These are phyloP conservation scores for Starmerella stigmatis DNA, from an alignment of 805 yeast genomes.

Conservation along the genomic window DNA sequence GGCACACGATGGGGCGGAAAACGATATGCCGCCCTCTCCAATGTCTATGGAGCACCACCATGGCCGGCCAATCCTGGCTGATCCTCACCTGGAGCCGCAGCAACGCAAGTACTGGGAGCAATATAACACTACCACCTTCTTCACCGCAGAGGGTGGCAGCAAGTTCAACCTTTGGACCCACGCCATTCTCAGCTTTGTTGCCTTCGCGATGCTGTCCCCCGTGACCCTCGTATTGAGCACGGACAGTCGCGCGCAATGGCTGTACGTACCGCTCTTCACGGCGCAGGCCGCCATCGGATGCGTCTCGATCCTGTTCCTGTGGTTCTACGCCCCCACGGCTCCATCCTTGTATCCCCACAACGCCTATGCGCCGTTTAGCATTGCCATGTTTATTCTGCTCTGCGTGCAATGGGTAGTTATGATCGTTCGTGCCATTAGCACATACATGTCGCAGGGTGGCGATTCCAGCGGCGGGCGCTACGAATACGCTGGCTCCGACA, in stretches of 20 bases:
- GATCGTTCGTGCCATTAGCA: constrained; percentile 16
- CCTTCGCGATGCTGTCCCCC: constrained; percentile 56
- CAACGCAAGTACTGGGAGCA: constrained; percentile 68
- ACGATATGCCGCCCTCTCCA: constrained; percentile 19
- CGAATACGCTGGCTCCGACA: constrained; percentile 8
- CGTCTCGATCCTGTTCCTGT: constrained; percentile 45
- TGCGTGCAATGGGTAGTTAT: constrained; percentile 42
- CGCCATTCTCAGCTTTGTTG: constrained; percentile 34
- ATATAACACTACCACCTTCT: constrained; percentile 68
- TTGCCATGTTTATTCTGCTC: constrained; percentile 46
- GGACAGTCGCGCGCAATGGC: constrained; percentile 42
- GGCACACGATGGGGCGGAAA: neutral
- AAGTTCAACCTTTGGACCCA: constrained; percentile 49
- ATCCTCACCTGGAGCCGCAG: constrained; percentile 54
- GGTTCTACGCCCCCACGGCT: constrained; percentile 48
- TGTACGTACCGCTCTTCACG: constrained; percentile 45
- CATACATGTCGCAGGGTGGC: constrained; percentile 13
- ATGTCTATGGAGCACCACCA: constrained; percentile 23
- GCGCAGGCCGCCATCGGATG: constrained; percentile 38
- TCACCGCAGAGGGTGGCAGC: constrained; percentile 38
- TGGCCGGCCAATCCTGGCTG: constrained; percentile 41
- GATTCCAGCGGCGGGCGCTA: constrained; percentile 15
- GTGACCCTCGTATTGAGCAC: constrained; percentile 53
- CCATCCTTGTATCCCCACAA: constrained; percentile 67
- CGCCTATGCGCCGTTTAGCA: constrained; percentile 57